Evolutionary conservation across 768 basidiomycete species (phyloP).

Genomic region (Sarcodon sp.): DNA sequence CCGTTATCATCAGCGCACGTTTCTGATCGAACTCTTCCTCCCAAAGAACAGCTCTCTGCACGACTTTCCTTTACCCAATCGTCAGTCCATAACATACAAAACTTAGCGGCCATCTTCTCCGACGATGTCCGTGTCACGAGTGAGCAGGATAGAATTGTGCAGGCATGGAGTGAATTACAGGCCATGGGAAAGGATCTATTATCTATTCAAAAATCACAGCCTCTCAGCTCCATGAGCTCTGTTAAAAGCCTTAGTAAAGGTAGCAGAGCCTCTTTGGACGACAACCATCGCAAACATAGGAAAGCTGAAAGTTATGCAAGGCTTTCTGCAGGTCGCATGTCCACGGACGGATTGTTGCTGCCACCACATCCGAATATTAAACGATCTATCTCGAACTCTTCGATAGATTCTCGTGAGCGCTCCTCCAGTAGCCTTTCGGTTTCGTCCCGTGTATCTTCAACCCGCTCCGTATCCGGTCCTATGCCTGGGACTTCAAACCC

Average conservation of each 20-base stretch:
- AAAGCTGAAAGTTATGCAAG: conserved; percentile 25
- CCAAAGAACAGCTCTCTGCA: conserved; percentile 54
- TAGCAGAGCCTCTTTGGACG: conserved; percentile 33
- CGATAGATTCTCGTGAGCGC: conserved; percentile 33
- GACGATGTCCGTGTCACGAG: conserved; percentile 47
- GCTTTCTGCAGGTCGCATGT: conserved; percentile 18
- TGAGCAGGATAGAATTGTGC: conserved; percentile 56
- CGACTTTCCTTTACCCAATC: conserved; percentile 53
- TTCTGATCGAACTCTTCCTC: conserved; percentile 26
- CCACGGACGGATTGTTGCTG: conserved; percentile 28
- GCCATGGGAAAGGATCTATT: conserved; percentile 71
- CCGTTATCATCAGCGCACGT: conserved; percentile 37
- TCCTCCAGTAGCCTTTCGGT: conserved; percentile 36
- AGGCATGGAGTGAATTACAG: conserved; percentile 71
- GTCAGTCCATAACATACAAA: conserved; percentile 32
- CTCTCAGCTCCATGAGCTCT: conserved; percentile 54
- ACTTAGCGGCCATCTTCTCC: conserved; percentile 25
- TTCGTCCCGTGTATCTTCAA: conserved; percentile 34
- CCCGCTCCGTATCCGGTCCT: conserved; percentile 64
- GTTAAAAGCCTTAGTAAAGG: conserved; percentile 50
- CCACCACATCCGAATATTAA: conserved; percentile 33
- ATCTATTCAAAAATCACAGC: conserved; percentile 46
- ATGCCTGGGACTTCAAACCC: conserved; percentile 23
- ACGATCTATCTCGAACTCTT: conserved; percentile 37
- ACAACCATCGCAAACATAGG: conserved; percentile 7